A percentile compares a stretch with the other conserved stretches of the same genome.
Evolutionary conservation across 306 rosid genomes (phyloP).

Genomic region (peach (Prunus persica)): DNA sequence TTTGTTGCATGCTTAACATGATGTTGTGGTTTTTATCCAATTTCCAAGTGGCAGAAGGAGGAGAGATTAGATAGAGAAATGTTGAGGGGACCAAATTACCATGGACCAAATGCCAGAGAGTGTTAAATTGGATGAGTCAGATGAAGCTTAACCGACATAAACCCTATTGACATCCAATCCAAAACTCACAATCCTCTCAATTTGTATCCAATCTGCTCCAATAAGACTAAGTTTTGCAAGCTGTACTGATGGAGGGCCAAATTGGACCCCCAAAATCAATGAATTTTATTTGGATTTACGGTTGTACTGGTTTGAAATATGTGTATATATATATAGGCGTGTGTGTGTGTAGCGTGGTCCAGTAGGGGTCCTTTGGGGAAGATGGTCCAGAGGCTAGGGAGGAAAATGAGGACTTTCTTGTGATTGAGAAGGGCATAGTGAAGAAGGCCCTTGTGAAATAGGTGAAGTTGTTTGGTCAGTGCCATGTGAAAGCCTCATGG

Average conservation of each 20-base stretch:
- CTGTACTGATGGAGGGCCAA: conserved; percentile 9
- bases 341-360: conserved; percentile 50
- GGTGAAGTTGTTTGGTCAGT: conserved; percentile 19
- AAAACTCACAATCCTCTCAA: not conserved
- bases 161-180: not conserved
- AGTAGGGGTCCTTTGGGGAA: not conserved
- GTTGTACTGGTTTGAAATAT: conserved; percentile 26
- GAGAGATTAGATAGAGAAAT: not conserved
- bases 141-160: conserved; percentile 28
- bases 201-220: not conserved
- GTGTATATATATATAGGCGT: too few relatives aligned
- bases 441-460: conserved; percentile 16
- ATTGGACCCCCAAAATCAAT: conserved; percentile 14
- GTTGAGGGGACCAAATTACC: conserved; percentile 18
- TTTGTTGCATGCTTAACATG: conserved; percentile 8
- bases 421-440: conserved; percentile 22
- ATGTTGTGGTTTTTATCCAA: conserved; percentile 6
- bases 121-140: conserved; percentile 14
- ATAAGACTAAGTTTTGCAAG: conserved; percentile 2
- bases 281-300: conserved; percentile 12
- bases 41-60: conserved; percentile 7
- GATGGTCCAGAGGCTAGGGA: conserved; percentile 43
- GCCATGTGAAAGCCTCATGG: conserved; percentile 68
- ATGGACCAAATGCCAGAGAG: conserved; percentile 11
- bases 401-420: conserved; percentile 5